These are phyloP conservation scores for Septoria linicola DNA, from an alignment of 2,329 filamentous ascomycete genomes.

Conservation along the genomic window DNA sequence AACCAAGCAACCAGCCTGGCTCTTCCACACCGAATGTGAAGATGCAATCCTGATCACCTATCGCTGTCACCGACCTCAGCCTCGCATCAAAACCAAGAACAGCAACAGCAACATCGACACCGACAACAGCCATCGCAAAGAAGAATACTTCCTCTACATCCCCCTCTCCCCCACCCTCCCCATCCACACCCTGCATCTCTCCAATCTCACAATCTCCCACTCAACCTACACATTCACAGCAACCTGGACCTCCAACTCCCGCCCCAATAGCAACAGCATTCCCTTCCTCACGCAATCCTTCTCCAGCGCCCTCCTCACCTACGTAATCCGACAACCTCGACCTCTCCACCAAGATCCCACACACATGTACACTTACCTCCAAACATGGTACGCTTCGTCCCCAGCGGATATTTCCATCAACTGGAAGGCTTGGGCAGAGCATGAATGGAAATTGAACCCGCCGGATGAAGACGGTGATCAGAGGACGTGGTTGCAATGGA, in stretches of 20 bases:
- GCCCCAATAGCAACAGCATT: neutral
- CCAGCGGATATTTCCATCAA: neutral
- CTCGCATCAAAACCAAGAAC: too few species aligned
- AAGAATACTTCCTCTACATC: slow-evolving; percentile 1
- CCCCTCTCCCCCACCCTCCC: neutral
- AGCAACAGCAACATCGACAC: too few species aligned
- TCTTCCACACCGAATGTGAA: neutral
- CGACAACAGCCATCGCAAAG: too few species aligned
- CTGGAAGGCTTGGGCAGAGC: slow-evolving; percentile 2
- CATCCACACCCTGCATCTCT: neutral
- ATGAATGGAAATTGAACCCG: neutral
- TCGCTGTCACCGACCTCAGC: neutral
- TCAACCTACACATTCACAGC: neutral
- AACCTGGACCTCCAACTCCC: neutral
- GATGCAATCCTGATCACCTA: slow-evolving; percentile 1
- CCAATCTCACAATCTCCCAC: neutral
- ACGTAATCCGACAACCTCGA: neutral
- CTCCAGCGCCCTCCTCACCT: neutral
- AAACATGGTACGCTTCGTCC: slow-evolving; percentile 6
- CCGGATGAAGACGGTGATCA: neutral
- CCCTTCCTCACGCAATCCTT: neutral
- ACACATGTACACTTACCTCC: neutral
- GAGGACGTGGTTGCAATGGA: neutral
- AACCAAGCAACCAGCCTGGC: neutral
- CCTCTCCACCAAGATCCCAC: neutral